These are phyloP conservation scores for Brettanomyces custersianus DNA, from an alignment of 805 yeast species.

Conservation along the genomic window DNA sequence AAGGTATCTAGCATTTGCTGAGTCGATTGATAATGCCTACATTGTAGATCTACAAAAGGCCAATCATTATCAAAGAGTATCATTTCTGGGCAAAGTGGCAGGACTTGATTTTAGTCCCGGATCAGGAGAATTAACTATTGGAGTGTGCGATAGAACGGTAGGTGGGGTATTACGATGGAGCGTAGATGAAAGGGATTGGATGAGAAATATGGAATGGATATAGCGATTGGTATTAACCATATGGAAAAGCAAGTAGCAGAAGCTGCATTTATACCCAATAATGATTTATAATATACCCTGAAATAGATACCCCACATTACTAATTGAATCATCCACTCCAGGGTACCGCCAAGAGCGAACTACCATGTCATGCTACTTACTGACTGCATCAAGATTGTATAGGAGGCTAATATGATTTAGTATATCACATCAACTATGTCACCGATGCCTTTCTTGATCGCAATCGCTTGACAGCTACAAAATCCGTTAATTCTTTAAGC, in stretches of 20 bases:
- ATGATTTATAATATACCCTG: too few relatives aligned
- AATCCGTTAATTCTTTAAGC: too few relatives aligned
- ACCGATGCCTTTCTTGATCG: too few relatives aligned
- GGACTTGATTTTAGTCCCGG: conserved; percentile 39
- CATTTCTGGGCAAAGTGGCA: conserved; percentile 49
- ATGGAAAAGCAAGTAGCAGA: neutral
- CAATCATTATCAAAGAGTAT: conserved; percentile 33
- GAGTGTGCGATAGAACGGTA: conserved; percentile 43
- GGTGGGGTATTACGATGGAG: conserved; percentile 50
- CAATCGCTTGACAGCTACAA: too few relatives aligned
- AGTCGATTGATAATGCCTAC: conserved; percentile 50
- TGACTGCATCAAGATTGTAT: too few relatives aligned
- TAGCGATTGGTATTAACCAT: neutral
- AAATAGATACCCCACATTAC: too few relatives aligned
- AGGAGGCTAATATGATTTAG: too few relatives aligned
- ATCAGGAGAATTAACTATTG: conserved; percentile 37
- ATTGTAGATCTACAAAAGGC: conserved; percentile 27
- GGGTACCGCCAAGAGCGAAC: too few relatives aligned
- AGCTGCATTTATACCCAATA: too few relatives aligned
- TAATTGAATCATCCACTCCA: too few relatives aligned
- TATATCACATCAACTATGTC: too few relatives aligned
- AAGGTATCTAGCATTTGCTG: conserved; percentile 43
- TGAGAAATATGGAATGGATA: conserved; percentile 12
- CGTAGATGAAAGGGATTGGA: conserved; percentile 11
- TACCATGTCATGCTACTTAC: too few relatives aligned